Base-by-base conservation (phyloP, 2,329 filamentous ascomycete genomes). In the Fusarium gaditjirri region DNA sequence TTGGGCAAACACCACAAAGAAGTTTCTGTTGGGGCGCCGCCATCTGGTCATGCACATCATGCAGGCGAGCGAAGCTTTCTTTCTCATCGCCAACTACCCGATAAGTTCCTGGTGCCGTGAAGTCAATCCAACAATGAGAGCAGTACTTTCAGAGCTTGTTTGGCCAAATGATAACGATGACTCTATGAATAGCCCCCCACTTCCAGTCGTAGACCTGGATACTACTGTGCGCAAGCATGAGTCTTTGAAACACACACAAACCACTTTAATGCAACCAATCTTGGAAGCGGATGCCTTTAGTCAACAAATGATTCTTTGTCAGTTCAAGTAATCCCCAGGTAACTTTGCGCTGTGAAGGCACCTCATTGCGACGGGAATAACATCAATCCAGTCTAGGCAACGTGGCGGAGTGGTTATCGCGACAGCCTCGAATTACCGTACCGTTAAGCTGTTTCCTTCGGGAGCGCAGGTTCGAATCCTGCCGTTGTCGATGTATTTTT, bases 391-490 rank as follows among this genome's bases (percentile, higher is more conserved):
- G 13, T 27, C 33, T n/a, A 29, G 63, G 31, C 63, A 58, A 65
- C 50, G 63, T 66, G 61, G 23, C 52, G n/a, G 50, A 66, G 61
- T 65, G 63, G 63, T 66, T 29, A 66, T n/a, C n/a, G 50, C 23
- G 63, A 11, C 7, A 25, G 50, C n/a, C 50, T 66, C 63, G 63
- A 66, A 65, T 5, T 12, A 8, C 13, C 13, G n/a, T 12, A 8
- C 13, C 13, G n/a, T 25, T 9, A 44, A 49, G 31, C 61, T 25
- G 12, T 17, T 66, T 39, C 63, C 63, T 58, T 66, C 61, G 63
- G 50, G 61, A 41, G 63, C 61, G 61, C 17, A 65, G 50, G 50
- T 65, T 66, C 60, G 50, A 66, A 65, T 66, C 50, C 47, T 65
- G 61, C 61, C 55, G 54, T 62, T 62, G 60, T 60, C 60, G 52